These are phyloP conservation scores for Potentilla sterilis DNA, from an alignment of 306 rosid species.

Conservation along the genomic window DNA sequence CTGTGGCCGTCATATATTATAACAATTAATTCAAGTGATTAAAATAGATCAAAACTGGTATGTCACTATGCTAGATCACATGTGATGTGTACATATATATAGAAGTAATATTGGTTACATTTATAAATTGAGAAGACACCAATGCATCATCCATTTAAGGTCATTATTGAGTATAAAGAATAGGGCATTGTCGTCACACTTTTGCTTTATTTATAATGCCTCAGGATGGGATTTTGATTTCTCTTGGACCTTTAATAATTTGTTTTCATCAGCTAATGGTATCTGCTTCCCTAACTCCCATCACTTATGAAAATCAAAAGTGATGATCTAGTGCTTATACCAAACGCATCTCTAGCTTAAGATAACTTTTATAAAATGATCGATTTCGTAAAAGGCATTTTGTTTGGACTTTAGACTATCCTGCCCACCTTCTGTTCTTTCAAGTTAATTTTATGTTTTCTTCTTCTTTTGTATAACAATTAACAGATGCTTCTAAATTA, in stretches of 20 bases:
- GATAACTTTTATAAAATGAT: slow-evolving; percentile 7
- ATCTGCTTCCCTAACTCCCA: slow-evolving; percentile 23
- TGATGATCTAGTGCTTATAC: slow-evolving; percentile 27
- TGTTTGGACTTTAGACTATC: slow-evolving; percentile 26
- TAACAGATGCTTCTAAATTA: background rate
- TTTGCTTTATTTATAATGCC: slow-evolving; percentile 21
- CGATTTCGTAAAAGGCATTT: slow-evolving; percentile 25
- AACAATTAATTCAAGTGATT: background rate
- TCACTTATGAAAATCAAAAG: slow-evolving; percentile 17
- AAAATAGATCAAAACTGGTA: background rate
- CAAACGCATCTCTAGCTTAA: slow-evolving; percentile 18
- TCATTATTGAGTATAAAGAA: background rate
- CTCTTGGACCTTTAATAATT: slow-evolving; percentile 22
- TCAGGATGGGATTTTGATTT: slow-evolving; percentile 21
- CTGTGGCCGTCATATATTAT: background rate
- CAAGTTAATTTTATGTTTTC: background rate
- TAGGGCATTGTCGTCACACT: background rate
- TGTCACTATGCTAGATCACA: background rate
- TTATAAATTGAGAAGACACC: background rate
- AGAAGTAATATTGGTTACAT: background rate
- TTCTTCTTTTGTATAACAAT: background rate
- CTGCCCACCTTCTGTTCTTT: slow-evolving; percentile 2
- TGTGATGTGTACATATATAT: background rate
- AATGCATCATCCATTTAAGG: slow-evolving; percentile 13
- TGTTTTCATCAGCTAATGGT: slow-evolving; percentile 19